Evolutionary conservation across 257 asterid species (phyloP).

Genomic region (Striga asiatica): DNA sequence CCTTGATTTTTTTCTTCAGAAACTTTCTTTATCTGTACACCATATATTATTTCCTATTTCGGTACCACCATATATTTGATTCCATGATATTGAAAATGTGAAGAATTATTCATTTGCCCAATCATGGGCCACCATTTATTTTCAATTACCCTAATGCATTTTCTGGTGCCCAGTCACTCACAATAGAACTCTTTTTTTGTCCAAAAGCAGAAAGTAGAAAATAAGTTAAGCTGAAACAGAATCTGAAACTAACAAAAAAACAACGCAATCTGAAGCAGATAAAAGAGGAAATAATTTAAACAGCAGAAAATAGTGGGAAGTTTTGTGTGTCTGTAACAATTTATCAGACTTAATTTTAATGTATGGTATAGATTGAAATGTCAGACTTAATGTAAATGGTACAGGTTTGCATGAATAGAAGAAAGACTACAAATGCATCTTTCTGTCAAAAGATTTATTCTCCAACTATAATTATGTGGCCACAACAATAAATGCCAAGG

Average conservation of each 20-base stretch:
- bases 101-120: too few relatives aligned
- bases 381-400: conserved; percentile 15
- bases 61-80: too few relatives aligned
- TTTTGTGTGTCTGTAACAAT: background rate
- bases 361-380: conserved; percentile 20
- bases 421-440: too few relatives aligned
- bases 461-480: too few relatives aligned
- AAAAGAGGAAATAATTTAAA: conserved; percentile 21
- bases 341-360: background rate
- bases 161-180: background rate
- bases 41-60: too few relatives aligned
- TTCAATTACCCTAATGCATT: too few relatives aligned
- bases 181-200: background rate
- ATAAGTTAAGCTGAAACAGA: conserved; percentile 5
- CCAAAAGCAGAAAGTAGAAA: conserved; percentile 5
- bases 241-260: conserved; percentile 1
- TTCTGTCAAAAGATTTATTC: too few relatives aligned
- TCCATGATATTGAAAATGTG: too few relatives aligned
- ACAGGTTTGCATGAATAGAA: conserved; percentile 4
- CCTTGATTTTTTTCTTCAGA: too few relatives aligned
- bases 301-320: background rate
- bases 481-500: too few relatives aligned
- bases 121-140: too few relatives aligned
- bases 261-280: conserved; percentile 14
- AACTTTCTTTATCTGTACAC: too few relatives aligned